Base-by-base conservation (phyloP, 352 stramenopile species). In the Phytophthora pini region DNA sequence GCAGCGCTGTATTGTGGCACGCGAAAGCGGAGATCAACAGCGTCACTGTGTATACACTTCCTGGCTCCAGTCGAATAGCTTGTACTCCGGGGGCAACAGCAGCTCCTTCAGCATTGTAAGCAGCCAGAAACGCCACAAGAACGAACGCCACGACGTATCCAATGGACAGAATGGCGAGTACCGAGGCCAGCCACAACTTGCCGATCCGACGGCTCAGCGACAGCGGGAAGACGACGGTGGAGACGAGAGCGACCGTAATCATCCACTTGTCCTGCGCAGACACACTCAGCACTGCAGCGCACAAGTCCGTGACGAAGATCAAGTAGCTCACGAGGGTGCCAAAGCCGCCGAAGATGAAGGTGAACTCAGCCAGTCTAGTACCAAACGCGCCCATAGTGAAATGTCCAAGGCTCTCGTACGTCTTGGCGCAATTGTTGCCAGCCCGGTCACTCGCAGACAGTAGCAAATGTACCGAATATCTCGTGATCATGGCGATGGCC, bases 301-400 rank as follows among this genome's bases (percentile, higher is more conserved):
- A 79, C 43, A 93, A 76, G 59, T 91, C 84, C 2, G 82, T 93
- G 65, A 89, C 84, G 59, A 93, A 93, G 59, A 93, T 87, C 45
- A 91, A 82, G 56, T 93, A 93, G 64, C 82, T 91, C 65, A 90
- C 82, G 26, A 93, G 77, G 29, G 84, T 92, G 26, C 84, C 84
- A 24, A 93, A 93, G 17, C 84, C 84, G n/a, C 84, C 84, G 49
- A 93, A 91, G 56, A 93, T 93, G 69, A 93, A 93, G 12, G 84
- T 93, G 53, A 93, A 93, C 68, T 93, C 82, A 27, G 84, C 84
- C 31, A 93, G 56, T 32, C 67, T 61, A 46, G 82, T 88, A 49
- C 84, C 82, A 17, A 81, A 72, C 1, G 64, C 69, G 31, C 82
- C 84, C 81, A 93, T 86, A 0, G 84, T 93, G 51, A 81, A 88